phyloP scores from a whole-genome alignment of 768 basidiomycete species.

The Leccinum subtestaceum region DNA sequence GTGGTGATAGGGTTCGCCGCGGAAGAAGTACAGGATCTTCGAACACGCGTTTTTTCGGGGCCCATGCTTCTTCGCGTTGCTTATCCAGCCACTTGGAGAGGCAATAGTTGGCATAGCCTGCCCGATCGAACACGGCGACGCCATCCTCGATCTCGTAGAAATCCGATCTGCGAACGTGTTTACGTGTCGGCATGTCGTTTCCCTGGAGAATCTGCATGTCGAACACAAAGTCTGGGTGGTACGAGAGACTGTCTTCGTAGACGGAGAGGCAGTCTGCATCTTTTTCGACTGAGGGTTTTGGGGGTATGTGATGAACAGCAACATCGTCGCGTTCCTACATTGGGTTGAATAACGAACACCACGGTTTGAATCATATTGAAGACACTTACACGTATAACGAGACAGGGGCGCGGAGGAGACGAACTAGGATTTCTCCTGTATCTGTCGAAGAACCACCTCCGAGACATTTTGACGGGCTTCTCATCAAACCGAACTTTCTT shows the following conservation, averaged over 20 bases:
- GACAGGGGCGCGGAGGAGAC: conserved; percentile 29
- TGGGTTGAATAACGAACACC: not conserved
- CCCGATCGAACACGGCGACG: conserved; percentile 24
- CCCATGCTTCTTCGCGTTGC: conserved; percentile 21
- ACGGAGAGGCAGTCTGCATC: conserved; percentile 24
- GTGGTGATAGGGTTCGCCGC: conserved; percentile 17
- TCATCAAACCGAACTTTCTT: conserved; percentile 30
- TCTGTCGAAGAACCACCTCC: conserved; percentile 17
- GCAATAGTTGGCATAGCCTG: conserved; percentile 27
- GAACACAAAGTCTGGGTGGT: conserved; percentile 15
- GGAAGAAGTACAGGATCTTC: conserved; percentile 19
- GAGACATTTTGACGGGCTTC: conserved; percentile 23
- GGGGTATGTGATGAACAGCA: not conserved
- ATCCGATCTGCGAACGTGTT: conserved; percentile 16
- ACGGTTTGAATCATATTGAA: not conserved
- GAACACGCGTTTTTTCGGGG: conserved; percentile 19
- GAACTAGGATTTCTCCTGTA: conserved; percentile 8
- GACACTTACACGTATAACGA: conserved; percentile 23
- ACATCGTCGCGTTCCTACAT: conserved; percentile 13
- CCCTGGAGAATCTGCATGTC: conserved; percentile 22
- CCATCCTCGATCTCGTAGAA: conserved; percentile 32
- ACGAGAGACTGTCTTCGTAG: conserved; percentile 30
- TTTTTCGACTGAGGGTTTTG: conserved; percentile 2
- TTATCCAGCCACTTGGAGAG: conserved; percentile 27
- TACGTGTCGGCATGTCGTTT: conserved; percentile 7